Percentiles rank a stretch among this genome's conserved stretches.
Evolutionary conservation across 176 grass and related monocot genomes (phyloP).

Genomic region (Aegilops sharonensis): DNA sequence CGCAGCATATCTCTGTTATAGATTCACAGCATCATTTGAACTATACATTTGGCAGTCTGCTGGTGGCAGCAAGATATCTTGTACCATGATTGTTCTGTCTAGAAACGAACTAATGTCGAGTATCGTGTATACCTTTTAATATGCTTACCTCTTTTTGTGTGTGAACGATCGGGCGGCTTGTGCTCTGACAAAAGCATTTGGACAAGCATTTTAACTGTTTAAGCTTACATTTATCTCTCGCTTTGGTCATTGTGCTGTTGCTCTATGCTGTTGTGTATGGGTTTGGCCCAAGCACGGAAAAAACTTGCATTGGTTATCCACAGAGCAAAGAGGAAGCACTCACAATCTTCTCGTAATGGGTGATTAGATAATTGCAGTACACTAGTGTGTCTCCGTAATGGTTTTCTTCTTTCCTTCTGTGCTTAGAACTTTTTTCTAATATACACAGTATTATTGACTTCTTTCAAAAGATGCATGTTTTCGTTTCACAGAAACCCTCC

Average conservation of each 20-base stretch:
- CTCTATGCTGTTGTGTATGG: neutral
- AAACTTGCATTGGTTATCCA: too few species aligned
- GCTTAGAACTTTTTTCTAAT: too few species aligned
- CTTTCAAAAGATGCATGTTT: too few species aligned
- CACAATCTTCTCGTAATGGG: too few species aligned
- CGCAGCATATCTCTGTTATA: slow-evolving; percentile 14
- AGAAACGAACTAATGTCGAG: neutral
- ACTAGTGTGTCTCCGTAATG: too few species aligned
- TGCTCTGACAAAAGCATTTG: neutral
- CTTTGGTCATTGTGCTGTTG: neutral
- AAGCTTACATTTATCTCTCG: neutral
- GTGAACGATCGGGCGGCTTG: neutral
- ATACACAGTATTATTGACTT: too few species aligned
- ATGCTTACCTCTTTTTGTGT: neutral
- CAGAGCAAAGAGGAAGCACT: too few species aligned
- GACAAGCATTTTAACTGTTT: neutral
- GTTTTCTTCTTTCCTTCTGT: too few species aligned
- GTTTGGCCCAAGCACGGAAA: neutral
- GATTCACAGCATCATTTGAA: slow-evolving; percentile 20
- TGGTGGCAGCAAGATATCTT: slow-evolving; percentile 14
- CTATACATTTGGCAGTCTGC: slow-evolving; percentile 21
- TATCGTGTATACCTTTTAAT: neutral
- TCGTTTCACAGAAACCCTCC: too few species aligned
- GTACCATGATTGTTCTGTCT: slow-evolving; percentile 15
- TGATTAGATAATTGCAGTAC: too few species aligned